Percentiles rank a stretch among this genome's conserved stretches.
Conservation (phyloP, 768 basidiomycete genomes). For the Hysterangium stoloniferum region DNA sequence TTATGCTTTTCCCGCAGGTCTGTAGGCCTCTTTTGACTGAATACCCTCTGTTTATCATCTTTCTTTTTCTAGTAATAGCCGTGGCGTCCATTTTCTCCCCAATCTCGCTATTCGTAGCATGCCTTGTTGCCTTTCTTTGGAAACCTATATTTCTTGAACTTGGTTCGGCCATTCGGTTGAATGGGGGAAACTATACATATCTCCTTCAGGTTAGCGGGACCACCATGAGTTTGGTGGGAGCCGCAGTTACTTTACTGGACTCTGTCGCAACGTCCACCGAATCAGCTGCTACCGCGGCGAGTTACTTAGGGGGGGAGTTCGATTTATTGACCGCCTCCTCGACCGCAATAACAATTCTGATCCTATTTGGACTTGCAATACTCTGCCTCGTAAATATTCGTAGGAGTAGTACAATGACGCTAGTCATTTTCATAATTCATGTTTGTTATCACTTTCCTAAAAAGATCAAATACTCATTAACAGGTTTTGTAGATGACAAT, state of each 20-base stretch:
- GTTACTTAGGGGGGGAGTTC: constrained; percentile 61
- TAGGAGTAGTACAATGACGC: constrained; percentile 55
- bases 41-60: constrained; percentile 11
- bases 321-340: constrained; percentile 47
- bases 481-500: constrained; percentile 23
- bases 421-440: constrained; percentile 51
- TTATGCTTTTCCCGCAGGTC: constrained; percentile 61
- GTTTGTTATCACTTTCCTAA: constrained; percentile 29
- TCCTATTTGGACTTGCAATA: constrained; percentile 45
- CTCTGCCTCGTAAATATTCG: constrained; percentile 51
- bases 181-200: constrained; percentile 66
- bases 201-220: constrained; percentile 51
- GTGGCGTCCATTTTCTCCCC: constrained; percentile 34
- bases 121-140: constrained; percentile 58
- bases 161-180: constrained; percentile 58
- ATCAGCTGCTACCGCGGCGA: constrained; percentile 63
- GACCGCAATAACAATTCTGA: constrained; percentile 34
- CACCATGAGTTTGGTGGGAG: constrained; percentile 39
- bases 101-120: constrained; percentile 57
- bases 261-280: constrained; percentile 62
- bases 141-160: constrained; percentile 70
- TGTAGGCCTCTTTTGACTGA: constrained; percentile 30
- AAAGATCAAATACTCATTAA: background rate
- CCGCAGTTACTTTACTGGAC: constrained; percentile 62
- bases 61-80: background rate